Evolutionary conservation across 2,329 filamentous ascomycete species (phyloP), one percentile per base, ranked within the genome.

Genomic region (Alternaria conjuncta): DNA sequence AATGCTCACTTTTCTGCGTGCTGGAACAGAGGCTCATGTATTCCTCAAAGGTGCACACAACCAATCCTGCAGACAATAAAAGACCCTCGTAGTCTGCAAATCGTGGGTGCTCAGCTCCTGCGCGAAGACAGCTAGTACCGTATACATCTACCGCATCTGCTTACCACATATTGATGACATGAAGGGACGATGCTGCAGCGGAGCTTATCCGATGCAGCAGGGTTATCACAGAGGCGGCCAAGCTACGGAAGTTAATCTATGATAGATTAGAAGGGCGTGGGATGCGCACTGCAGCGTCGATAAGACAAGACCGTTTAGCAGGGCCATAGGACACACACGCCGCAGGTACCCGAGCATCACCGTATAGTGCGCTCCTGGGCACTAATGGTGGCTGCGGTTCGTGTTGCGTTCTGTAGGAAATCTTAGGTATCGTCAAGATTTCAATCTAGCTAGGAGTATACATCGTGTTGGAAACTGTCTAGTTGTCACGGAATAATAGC

Each of bases 231-330:
- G 25, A 26, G 51, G 45, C 56, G 45, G 46, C 41, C 28, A 57
- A 64, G 56, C 26, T 43, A 49, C 53, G 56, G 57, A 61, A 54
- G 26, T 57, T 64, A 61, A 64, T 64, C 18, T 55, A 25, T 36
- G 11, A 13, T 57, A 54, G 44, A 64, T 61, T 47, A 44, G 30
- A 53, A 28, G 60, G 60, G 41, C 55, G 49, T 54, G 60, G 55
- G 36, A 51, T 58, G 50, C 25, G 57, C 43, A 50, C 13, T 46
- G 28, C 18, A 46, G 41, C 26, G 13, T 63, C 30, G 56, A 63
- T 56, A 53, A 55, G 32, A 21, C 28, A 30, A 20, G 18, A 26
- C 30, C 23, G 23, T 13, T 51, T 23, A 43, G 51, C 49, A 51
- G 18, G 49, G 49, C 13, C n/a, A 41, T 12, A 20, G 21, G 10